phyloP scores from a whole-genome alignment of 805 yeast species.

The Pichia phayaonensis region DNA sequence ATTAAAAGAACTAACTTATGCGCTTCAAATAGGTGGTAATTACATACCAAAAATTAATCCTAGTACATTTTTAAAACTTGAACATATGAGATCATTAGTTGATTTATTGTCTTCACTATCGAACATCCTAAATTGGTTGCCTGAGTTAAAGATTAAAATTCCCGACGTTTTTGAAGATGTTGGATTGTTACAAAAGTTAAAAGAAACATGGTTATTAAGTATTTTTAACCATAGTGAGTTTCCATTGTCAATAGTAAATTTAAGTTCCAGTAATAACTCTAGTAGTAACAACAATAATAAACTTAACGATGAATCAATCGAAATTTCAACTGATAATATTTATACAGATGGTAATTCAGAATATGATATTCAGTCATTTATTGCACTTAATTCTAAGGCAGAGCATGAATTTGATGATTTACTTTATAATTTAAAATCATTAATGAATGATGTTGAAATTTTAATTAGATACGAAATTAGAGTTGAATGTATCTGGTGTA shows the following conservation, averaged over 20 bases:
- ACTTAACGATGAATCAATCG: neutral
- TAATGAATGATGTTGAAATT: conserved; percentile 34
- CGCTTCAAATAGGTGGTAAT: conserved; percentile 4
- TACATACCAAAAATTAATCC: conserved; percentile 6
- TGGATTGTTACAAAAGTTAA: conserved; percentile 16
- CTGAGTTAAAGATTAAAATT: conserved; percentile 39
- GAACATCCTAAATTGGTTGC: conserved; percentile 58
- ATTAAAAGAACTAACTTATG: conserved; percentile 6
- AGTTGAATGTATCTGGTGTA: conserved; percentile 13
- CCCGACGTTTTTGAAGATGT: conserved; percentile 10
- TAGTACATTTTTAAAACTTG: conserved; percentile 19
- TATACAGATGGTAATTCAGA: neutral
- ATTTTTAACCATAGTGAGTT: conserved; percentile 10
- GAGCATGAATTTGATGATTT: conserved; percentile 31
- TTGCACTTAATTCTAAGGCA: conserved; percentile 24
- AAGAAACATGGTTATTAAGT: conserved; percentile 24
- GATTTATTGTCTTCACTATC: conserved; percentile 45
- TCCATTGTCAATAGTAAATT: conserved; percentile 4
- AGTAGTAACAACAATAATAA: neutral
- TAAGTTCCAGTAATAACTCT: neutral
- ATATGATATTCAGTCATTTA: conserved; percentile 8
- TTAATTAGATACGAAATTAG: conserved; percentile 53
- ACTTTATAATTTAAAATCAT: conserved; percentile 27
- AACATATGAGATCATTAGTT: conserved; percentile 43
- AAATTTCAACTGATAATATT: neutral